Percentiles rank a stretch among this genome's conserved stretches.
phyloP scores from a whole-genome alignment of 2,329 filamentous ascomycete genomes.

The Myrmaecium sp. region DNA sequence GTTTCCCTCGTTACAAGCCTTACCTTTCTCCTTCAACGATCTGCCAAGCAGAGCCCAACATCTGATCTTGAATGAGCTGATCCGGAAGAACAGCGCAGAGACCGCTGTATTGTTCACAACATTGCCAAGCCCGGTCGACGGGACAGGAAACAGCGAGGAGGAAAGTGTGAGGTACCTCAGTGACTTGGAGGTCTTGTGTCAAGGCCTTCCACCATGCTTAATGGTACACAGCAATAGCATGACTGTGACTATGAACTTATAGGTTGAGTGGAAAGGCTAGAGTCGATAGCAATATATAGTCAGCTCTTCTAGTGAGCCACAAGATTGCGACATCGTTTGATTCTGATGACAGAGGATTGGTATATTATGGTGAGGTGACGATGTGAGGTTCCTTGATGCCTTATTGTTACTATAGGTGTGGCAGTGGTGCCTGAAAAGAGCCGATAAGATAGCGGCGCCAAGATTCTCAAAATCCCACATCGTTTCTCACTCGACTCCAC shows the following conservation, averaged over 20 bases:
- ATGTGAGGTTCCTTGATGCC: no score
- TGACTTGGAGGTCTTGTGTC: constrained; percentile 63
- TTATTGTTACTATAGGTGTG: no score
- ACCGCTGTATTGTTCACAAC: constrained; percentile 74
- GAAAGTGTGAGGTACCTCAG: constrained; percentile 59
- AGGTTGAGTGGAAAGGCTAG: no score
- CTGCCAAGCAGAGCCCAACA: constrained; percentile 72
- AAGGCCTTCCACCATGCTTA: constrained; percentile 57
- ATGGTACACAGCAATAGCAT: constrained; percentile 78
- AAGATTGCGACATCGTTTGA: no score
- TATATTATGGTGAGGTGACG: no score
- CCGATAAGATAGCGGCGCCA: no score
- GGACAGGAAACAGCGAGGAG: constrained; percentile 52
- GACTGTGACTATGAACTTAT: constrained; percentile 69
- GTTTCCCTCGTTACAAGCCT: constrained; percentile 40
- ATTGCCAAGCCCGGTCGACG: constrained; percentile 62
- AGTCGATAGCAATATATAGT: no score
- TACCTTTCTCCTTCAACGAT: constrained; percentile 72
- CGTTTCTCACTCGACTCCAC: no score
- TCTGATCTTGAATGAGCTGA: constrained; percentile 72
- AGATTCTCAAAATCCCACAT: no score
- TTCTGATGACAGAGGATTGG: no score
- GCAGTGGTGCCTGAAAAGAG: no score
- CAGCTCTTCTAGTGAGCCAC: no score
- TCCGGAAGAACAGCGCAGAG: constrained; percentile 29